Evolutionary conservation across 2,329 filamentous ascomycete genomes (phyloP), one percentile per base, ranked within the genome.

Genomic region (Epichloe glyceriae): DNA sequence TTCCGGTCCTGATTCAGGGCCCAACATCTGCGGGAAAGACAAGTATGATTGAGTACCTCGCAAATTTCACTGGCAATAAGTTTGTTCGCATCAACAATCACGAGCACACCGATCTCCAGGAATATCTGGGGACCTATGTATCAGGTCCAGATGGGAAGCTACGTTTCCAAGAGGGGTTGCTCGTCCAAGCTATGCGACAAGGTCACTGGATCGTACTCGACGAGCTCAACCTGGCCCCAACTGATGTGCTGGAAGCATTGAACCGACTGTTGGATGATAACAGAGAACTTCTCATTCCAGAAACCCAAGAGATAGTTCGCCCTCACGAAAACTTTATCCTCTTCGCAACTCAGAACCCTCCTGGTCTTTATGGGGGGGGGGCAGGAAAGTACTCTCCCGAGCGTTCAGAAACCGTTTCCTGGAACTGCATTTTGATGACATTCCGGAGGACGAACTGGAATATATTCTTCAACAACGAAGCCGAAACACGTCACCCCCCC

Each of bases 31-130:
- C 91, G 12, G 93, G 93, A 56, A 99, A 99, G 69, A 99, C 93
- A 0, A 97, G 91, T 67, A 98, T 99, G 93, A 95, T 98, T 41
- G 91, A 97, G 67, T 96, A 95, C 64, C 76, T 99, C 38, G 91
- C 94, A n/a, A 93, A 95, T 61, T 85, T 87, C 50, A 97, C 89
- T 33, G 93, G 94, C 3, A 95, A 99, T 64, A 93, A 87, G 62
- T 98, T 97, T 62, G 89, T 98, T 42, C 82, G 93, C 53, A 98
- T 99, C 73, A 99, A 99, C 70, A 99, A 99, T 59, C 93, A 99
- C 67, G 94, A 99, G 63, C 93, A 98, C 62, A 98, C 93, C 0
- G 93, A 99, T 65, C 73, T 99, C 38, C 93, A 98, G 66, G 94
- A 99, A 64, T 99, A 99, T 61, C 72, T 99, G 5, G 93, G 93